phyloP scores from a whole-genome alignment of 148 eudicot genomes.

The Polygonum aviculare region DNA sequence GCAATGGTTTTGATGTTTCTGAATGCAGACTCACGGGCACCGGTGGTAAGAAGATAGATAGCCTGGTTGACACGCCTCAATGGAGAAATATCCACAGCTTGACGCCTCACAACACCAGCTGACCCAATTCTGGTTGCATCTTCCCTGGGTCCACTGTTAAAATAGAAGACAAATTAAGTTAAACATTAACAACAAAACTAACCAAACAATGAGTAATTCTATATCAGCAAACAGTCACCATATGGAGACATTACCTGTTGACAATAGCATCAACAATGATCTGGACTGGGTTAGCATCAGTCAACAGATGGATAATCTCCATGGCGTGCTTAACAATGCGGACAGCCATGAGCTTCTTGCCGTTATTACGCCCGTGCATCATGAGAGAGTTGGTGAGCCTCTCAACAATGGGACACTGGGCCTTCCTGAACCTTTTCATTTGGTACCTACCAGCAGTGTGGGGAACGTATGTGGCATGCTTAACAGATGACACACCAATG shows the following conservation, averaged over 20 bases:
- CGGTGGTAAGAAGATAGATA: slow-evolving; percentile 3
- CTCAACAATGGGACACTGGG: slow-evolving; percentile 9
- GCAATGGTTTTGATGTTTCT: slow-evolving; percentile 13
- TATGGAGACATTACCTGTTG: not conserved
- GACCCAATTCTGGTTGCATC: slow-evolving; percentile 12
- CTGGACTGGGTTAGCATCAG: slow-evolving; percentile 10
- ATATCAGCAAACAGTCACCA: too few species aligned
- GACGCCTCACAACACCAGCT: slow-evolving; percentile 13
- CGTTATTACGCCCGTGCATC: slow-evolving; percentile 11
- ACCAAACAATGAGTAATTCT: too few species aligned
- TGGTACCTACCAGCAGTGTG: slow-evolving; percentile 13
- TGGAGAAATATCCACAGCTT: slow-evolving; percentile 11
- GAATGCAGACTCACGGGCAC: slow-evolving; percentile 12
- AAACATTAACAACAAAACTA: not conserved
- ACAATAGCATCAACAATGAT: slow-evolving; percentile 12
- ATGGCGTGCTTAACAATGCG: slow-evolving; percentile 10
- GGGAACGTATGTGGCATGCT: slow-evolving; percentile 10
- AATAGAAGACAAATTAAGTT: not conserved
- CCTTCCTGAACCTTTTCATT: slow-evolving; percentile 6
- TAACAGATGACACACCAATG: slow-evolving; percentile 3
- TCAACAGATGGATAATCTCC: slow-evolving; percentile 11
- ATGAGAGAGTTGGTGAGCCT: slow-evolving; percentile 9
- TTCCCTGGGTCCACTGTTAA: slow-evolving; percentile 1
- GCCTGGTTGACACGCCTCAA: slow-evolving; percentile 11
- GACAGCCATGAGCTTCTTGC: slow-evolving; percentile 12